A percentile compares a stretch with the other conserved stretches of the same genome.
Evolutionary conservation across 148 eudicot genomes (phyloP).

Genomic region (Persicaria tinctoria): DNA sequence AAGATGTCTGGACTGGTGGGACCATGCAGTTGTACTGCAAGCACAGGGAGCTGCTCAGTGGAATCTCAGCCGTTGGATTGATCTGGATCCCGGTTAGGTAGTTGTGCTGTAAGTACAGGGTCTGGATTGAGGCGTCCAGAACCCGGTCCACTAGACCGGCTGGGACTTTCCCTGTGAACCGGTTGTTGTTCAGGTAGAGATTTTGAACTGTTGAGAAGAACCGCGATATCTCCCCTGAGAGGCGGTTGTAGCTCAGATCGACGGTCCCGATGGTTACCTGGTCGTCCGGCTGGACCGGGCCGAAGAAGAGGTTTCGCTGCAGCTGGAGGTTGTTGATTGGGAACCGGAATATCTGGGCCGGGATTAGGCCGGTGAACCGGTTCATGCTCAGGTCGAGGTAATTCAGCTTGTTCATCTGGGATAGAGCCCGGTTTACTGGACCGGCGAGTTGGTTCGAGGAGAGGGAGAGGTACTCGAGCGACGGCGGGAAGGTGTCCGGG

Average conservation of each 20-base stretch:
- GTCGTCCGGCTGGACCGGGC: slow-evolving; percentile 40
- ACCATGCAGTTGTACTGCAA: slow-evolving; percentile 94
- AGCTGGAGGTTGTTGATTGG: slow-evolving; percentile 56
- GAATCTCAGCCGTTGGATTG: slow-evolving; percentile 81
- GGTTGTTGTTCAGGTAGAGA: slow-evolving; percentile 68
- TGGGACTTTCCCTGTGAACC: slow-evolving; percentile 72
- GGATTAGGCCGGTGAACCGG: slow-evolving; percentile 69
- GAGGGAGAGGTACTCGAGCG: slow-evolving; percentile 56
- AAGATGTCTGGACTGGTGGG: slow-evolving; percentile 68
- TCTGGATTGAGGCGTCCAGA: slow-evolving; percentile 39
- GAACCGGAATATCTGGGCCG: slow-evolving; percentile 39
- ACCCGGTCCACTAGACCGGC: slow-evolving; percentile 57
- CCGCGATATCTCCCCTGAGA: slow-evolving; percentile 61
- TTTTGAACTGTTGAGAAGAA: slow-evolving; percentile 65
- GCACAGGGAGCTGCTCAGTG: slow-evolving; percentile 63
- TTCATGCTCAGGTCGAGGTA: slow-evolving; percentile 66
- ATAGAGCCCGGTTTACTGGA: slow-evolving; percentile 37
- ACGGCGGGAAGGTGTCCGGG: slow-evolving; percentile 39
- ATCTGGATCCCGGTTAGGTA: slow-evolving; percentile 67
- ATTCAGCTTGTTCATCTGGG: slow-evolving; percentile 33
- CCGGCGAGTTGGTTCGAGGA: slow-evolving; percentile 62
- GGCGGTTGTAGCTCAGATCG: slow-evolving; percentile 69
- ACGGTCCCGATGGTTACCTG: slow-evolving; percentile 57
- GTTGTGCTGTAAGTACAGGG: slow-evolving; percentile 76
- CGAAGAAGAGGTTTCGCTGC: slow-evolving; percentile 59